These are phyloP conservation scores for Ceratonia siliqua DNA, from an alignment of 306 rosid species.

Conservation along the genomic window DNA sequence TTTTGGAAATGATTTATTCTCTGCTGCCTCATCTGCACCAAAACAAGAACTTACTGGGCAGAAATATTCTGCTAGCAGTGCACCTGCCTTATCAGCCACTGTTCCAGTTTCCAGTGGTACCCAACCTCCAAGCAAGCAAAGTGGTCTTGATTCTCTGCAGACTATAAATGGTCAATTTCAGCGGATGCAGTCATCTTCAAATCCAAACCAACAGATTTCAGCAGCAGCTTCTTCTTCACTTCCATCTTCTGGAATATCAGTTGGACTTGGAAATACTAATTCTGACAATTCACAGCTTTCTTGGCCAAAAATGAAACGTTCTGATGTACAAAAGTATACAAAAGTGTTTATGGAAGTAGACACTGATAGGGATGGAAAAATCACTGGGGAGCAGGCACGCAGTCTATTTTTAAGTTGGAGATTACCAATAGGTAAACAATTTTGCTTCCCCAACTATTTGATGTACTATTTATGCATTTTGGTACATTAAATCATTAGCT, in stretches of 20 bases:
- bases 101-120: slow-evolving; percentile 62
- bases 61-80: slow-evolving; percentile 47
- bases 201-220: slow-evolving; percentile 56
- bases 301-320: slow-evolving; percentile 97
- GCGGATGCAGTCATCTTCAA: slow-evolving; percentile 51
- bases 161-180: slow-evolving; percentile 54
- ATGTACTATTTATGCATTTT: slow-evolving; percentile 22
- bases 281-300: slow-evolving; percentile 60
- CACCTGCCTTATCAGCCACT: slow-evolving; percentile 51
- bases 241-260: slow-evolving; percentile 57
- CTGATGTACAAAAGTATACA: slow-evolving; percentile 86
- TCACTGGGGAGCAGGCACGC: slow-evolving; percentile 95
- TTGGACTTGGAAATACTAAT: slow-evolving; percentile 56
- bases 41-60: slow-evolving; percentile 59
- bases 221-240: slow-evolving; percentile 58
- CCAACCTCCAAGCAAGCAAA: slow-evolving; percentile 55
- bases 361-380: slow-evolving; percentile 89
- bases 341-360: slow-evolving; percentile 94
- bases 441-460: slow-evolving; percentile 3
- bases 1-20: slow-evolving; percentile 57
- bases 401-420: slow-evolving; percentile 96
- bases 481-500: slow-evolving; percentile 23
- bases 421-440: slow-evolving; percentile 80
- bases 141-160: slow-evolving; percentile 68
- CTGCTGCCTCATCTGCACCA: slow-evolving; percentile 48